Conservation (phyloP, 768 basidiomycete genomes). For the Lyophyllum atratum region DNA sequence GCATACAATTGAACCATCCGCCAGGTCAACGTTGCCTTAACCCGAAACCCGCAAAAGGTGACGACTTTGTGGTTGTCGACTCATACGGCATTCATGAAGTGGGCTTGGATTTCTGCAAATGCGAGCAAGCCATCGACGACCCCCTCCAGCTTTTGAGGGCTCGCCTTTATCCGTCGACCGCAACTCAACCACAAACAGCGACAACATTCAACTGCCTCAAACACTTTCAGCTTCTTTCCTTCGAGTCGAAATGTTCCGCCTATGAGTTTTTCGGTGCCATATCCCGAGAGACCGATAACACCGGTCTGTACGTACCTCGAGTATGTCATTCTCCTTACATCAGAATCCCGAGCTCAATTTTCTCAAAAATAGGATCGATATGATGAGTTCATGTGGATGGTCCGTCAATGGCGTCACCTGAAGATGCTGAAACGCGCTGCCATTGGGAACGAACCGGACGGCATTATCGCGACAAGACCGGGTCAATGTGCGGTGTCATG, state of each 20-base stretch:
- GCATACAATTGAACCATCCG: slow-evolving; percentile 23
- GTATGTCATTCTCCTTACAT: too few relatives aligned
- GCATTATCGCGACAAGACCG: not conserved
- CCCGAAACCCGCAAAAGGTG: slow-evolving; percentile 5
- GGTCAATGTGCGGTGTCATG: not conserved
- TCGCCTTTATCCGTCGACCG: slow-evolving; percentile 31
- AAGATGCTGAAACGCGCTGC: too few relatives aligned
- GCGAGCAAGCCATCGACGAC: slow-evolving; percentile 11
- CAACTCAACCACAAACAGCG: slow-evolving; percentile 24
- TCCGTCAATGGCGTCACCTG: too few relatives aligned
- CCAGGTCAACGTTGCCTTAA: slow-evolving; percentile 15
- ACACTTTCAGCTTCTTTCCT: slow-evolving; percentile 31
- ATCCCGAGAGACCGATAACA: too few relatives aligned
- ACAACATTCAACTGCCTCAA: slow-evolving; percentile 31
- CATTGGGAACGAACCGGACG: not conserved
- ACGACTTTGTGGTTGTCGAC: slow-evolving; percentile 29
- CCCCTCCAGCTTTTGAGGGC: slow-evolving; percentile 32
- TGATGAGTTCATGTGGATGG: not conserved
- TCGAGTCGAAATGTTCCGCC: not conserved
- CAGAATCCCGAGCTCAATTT: not conserved
- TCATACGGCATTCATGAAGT: slow-evolving; percentile 26
- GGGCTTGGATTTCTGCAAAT: slow-evolving; percentile 30
- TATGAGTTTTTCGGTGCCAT: not conserved
- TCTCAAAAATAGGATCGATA: not conserved
- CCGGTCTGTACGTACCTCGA: not conserved